Evolutionary conservation across 2,329 filamentous ascomycete species (phyloP), one percentile per base, ranked within the genome.

Genomic region (Colletotrichum lindemuthianum): DNA sequence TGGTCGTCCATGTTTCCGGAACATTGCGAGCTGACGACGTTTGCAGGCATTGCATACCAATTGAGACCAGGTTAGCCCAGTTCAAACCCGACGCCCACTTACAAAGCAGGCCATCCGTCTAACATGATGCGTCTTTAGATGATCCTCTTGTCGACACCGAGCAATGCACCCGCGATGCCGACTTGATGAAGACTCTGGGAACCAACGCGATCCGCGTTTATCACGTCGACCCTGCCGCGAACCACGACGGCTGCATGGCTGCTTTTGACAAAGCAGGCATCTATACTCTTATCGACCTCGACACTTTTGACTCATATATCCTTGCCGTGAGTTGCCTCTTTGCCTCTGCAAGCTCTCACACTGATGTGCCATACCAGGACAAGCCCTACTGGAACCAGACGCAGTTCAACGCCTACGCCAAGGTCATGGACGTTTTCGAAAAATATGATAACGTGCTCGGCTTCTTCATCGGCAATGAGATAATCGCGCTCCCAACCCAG

Each of bases 381-480:
- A 75, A 79, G 11, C 89, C 90, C 6, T 83, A 83, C 63, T 97
- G 93, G 92, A 94, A 90, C 70, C 73, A 88, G 69, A 87, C 86
- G 8, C 91, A 96, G 78, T 86, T 88, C 69, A 81, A 89, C 60
- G 83, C 83, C 36, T 96, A 92, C 77, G 79, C 85, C 49, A 83
- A 84, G 55, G 91, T 94, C 69, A 87, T 96, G 81, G 92, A 96
- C 73, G 84, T 87, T 39, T 95, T 96, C 77, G 86, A 90, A 48
- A 77, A 84, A 52, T 97, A 90, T 74, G 86, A 93, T 77, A 97
- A 97, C 75, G 84, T 91, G 2, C 87, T 93, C 10, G 93, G 92
- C 49, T 91, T 96, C 76, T 95, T 96, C 71, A 85, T 97, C 64
- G 94, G 93, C 68, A 97, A 97, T 73, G 93, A 97, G 76, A 90